Conservation (phyloP, 768 basidiomycete genomes). For the Kwoniella bestiolae region DNA sequence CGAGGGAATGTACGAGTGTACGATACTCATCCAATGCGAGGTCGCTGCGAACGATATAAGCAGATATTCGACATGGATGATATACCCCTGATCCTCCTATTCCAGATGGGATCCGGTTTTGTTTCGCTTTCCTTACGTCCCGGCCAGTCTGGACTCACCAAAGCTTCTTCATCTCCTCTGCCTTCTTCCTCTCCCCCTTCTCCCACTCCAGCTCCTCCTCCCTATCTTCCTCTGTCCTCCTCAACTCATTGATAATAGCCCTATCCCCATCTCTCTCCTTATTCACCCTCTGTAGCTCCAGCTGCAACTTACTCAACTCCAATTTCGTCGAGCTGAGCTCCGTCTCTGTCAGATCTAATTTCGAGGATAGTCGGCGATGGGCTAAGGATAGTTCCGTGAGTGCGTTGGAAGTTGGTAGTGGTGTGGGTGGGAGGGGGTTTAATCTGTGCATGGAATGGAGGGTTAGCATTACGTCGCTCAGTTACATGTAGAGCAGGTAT, state of each 20-base stretch:
- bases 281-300: slow-evolving; percentile 35
- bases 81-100: too few relatives aligned
- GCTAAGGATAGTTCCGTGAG: slow-evolving; percentile 56
- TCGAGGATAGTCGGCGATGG: slow-evolving; percentile 54
- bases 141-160: too few relatives aligned
- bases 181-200: slow-evolving; percentile 43
- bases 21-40: slow-evolving; percentile 50
- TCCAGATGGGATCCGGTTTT: too few relatives aligned
- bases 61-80: too few relatives aligned
- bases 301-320: slow-evolving; percentile 33
- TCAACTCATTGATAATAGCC: slow-evolving; percentile 41
- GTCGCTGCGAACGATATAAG: slow-evolving; percentile 34
- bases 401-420: slow-evolving; percentile 41
- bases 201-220: slow-evolving; percentile 53
- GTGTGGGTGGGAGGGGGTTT: slow-evolving; percentile 12
- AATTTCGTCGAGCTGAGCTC: slow-evolving; percentile 26
- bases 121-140: too few relatives aligned
- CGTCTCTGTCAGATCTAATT: slow-evolving; percentile 52
- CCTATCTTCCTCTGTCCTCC: slow-evolving; percentile 41
- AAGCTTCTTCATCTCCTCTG: slow-evolving; percentile 52
- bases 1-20: slow-evolving; percentile 42
- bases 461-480: too few relatives aligned
- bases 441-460: too few relatives aligned
- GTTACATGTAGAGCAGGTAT: too few relatives aligned
- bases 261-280: slow-evolving; percentile 46